Percentiles rank a stretch among this genome's conserved stretches.
phyloP scores from a whole-genome alignment of 2,329 filamentous ascomycete species.

The Neophaeococcomyces mojaviensis region DNA sequence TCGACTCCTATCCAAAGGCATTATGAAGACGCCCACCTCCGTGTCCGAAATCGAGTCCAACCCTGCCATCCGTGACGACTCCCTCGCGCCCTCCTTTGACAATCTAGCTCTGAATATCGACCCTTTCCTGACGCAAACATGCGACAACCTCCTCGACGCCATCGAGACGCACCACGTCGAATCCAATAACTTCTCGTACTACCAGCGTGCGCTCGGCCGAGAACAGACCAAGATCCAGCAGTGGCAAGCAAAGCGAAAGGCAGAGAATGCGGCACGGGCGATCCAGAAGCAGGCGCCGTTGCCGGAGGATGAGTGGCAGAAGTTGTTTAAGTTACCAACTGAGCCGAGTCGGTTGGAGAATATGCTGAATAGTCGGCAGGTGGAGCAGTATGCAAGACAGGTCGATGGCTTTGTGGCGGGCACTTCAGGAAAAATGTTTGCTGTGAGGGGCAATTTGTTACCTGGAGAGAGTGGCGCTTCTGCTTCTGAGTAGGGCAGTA shows the following conservation, averaged over 20 bases:
- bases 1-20: conserved; percentile 41
- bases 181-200: conserved; percentile 98
- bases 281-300: conserved; percentile 82
- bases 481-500: neutral
- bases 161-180: conserved; percentile 98
- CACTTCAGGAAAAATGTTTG: conserved; percentile 96
- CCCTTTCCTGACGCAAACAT: conserved; percentile 96
- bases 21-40: conserved; percentile 61
- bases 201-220: conserved; percentile 84
- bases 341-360: conserved; percentile 90
- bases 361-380: conserved; percentile 90
- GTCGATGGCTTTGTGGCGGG: conserved; percentile 91
- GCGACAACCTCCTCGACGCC: conserved; percentile 88
- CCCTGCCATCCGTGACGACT: conserved; percentile 48
- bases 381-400: conserved; percentile 96
- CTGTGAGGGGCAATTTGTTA: conserved; percentile 65
- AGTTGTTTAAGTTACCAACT: conserved; percentile 92
- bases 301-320: conserved; percentile 96
- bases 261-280: conserved; percentile 78
- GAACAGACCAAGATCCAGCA: conserved; percentile 95
- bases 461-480: conserved; percentile 38
- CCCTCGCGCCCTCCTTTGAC: conserved; percentile 82
- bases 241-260: conserved; percentile 95
- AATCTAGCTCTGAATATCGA: conserved; percentile 88
- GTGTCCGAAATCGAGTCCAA: conserved; percentile 68